phyloP scores from a whole-genome alignment of 2,329 filamentous ascomycete species.

The Emericellopsis atlantica region DNA sequence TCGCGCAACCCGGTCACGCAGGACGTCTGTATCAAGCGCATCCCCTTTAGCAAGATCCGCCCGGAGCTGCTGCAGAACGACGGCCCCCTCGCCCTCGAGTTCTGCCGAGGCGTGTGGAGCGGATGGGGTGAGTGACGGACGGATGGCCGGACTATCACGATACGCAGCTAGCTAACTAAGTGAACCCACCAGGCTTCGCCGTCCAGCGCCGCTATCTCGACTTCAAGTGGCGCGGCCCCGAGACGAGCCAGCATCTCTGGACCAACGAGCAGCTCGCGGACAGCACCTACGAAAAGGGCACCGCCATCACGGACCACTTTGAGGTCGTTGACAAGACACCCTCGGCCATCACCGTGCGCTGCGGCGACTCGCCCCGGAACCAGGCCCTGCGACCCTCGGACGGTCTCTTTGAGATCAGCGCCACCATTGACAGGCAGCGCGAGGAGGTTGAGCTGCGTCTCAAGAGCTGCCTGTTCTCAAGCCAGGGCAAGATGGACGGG shows the following conservation, averaged over 20 bases:
- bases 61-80: constrained; percentile 52
- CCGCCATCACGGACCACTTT: constrained; percentile 57
- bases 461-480: constrained; percentile 50
- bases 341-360: constrained; percentile 48
- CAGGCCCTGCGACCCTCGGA: constrained; percentile 44
- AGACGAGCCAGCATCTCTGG: constrained; percentile 51
- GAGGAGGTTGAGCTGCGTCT: constrained; percentile 50
- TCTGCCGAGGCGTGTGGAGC: constrained; percentile 56
- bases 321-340: constrained; percentile 55
- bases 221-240: constrained; percentile 42
- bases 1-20: constrained; percentile 48
- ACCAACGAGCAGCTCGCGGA: constrained; percentile 35
- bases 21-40: constrained; percentile 50
- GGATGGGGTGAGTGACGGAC: constrained; percentile 39
- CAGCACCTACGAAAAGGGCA: constrained; percentile 50
- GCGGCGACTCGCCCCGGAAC: constrained; percentile 51
- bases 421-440: constrained; percentile 43
- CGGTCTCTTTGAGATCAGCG: constrained; percentile 54
- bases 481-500: constrained; percentile 20
- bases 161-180: neutral
- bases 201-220: constrained; percentile 46
- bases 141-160: too few relatives aligned
- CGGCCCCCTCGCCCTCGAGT: constrained; percentile 44
- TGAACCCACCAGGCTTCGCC: constrained; percentile 31
- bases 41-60: constrained; percentile 50